Evolutionary conservation across 2,329 filamentous ascomycete genomes (phyloP).

Genomic region (Talaromyces sp.): DNA sequence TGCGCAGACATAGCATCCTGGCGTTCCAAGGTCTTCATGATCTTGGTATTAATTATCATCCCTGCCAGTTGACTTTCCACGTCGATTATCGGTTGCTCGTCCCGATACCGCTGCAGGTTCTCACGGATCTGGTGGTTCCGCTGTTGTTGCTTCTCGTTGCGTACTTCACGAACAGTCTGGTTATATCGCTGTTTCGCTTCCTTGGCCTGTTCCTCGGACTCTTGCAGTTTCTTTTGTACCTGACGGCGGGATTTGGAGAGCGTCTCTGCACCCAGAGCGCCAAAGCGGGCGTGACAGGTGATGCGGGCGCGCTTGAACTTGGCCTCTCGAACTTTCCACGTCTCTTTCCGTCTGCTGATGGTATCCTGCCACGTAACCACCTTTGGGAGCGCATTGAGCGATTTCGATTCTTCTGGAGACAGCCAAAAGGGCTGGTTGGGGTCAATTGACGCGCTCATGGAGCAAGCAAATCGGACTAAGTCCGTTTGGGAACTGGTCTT

Average conservation of each 20-base stretch:
- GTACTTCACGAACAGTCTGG: constrained; percentile 10
- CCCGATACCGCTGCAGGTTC: constrained; percentile 15
- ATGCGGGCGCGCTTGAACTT: too few relatives aligned
- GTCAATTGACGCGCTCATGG: constrained; percentile 22
- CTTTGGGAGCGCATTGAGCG: constrained; percentile 19
- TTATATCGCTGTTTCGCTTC: constrained; percentile 14
- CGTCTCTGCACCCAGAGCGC: too few relatives aligned
- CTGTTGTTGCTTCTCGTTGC: constrained; percentile 17
- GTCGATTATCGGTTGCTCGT: constrained; percentile 18
- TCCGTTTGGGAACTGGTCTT: too few relatives aligned
- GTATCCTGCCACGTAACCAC: neutral
- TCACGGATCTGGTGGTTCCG: constrained; percentile 16
- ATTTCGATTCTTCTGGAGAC: constrained; percentile 16
- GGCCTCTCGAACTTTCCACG: too few relatives aligned
- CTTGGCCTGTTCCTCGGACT: constrained; percentile 7
- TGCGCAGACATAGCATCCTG: neutral
- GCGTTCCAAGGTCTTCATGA: neutral
- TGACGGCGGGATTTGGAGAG: constrained; percentile 3
- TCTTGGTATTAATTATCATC: constrained; percentile 8
- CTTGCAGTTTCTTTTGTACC: constrained; percentile 12
- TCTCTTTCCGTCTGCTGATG: too few relatives aligned
- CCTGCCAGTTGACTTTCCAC: constrained; percentile 14
- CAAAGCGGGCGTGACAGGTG: too few relatives aligned
- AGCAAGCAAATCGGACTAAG: constrained; percentile 20
- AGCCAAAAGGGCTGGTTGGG: constrained; percentile 18